Conservation (phyloP, 169 alveolate genomes). For the Plasmodium chabaudi region DNA sequence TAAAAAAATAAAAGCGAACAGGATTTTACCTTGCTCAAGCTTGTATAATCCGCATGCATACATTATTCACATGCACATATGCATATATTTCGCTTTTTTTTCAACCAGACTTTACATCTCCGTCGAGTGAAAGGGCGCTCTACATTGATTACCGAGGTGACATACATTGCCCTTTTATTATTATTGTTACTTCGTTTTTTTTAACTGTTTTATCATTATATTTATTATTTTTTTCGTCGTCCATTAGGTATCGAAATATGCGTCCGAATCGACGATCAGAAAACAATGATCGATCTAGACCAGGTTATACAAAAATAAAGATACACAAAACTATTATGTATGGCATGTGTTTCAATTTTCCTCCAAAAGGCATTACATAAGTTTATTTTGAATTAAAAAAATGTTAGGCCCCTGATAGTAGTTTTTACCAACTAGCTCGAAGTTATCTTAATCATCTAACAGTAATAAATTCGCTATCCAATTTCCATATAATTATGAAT, state of each 20-base stretch:
- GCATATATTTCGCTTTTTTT: background rate
- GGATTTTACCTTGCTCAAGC: background rate
- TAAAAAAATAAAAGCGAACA: conserved; percentile 3
- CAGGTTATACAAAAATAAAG: conserved; percentile 26
- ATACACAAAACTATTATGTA: background rate
- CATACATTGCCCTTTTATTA: too few relatives aligned
- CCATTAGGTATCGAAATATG: conserved; percentile 47
- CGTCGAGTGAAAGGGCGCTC: conserved; percentile 32
- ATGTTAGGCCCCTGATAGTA: conserved; percentile 28
- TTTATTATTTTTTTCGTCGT: conserved; percentile 13
- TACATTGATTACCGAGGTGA: conserved; percentile 51
- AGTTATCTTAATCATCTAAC: conserved; percentile 30
- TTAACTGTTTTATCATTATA: too few relatives aligned
- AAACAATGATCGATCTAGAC: conserved; percentile 39
- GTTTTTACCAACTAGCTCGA: conserved; percentile 33
- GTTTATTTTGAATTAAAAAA: too few relatives aligned
- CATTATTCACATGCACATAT: too few relatives aligned
- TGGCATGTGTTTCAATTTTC: background rate
- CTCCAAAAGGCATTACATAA: background rate
- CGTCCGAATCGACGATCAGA: conserved; percentile 41
- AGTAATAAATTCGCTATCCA: conserved; percentile 6
- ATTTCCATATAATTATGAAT: background rate
- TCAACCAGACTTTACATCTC: conserved; percentile 14
- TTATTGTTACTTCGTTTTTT: too few relatives aligned
- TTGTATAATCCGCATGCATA: too few relatives aligned